phyloP scores from a whole-genome alignment of 1,139 yeast genomes.

The Geotrichum klebahnii region DNA sequence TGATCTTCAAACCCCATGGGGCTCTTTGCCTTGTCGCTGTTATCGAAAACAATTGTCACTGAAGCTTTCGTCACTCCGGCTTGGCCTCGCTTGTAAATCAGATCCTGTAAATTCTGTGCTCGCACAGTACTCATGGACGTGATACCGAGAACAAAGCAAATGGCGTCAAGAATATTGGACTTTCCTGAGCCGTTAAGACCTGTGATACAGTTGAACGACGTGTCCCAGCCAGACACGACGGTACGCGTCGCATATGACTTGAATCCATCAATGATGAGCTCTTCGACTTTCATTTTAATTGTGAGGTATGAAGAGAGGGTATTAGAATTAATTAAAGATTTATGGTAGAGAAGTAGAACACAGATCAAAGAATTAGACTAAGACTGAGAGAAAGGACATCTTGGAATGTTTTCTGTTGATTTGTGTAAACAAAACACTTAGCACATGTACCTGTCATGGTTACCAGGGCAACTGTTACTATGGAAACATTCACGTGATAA shows the following conservation, averaged over 20 bases:
- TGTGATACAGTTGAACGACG: conserved; percentile 94
- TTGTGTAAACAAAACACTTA: conserved; percentile 5
- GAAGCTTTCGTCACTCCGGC: conserved; percentile 97
- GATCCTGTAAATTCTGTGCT: conserved; percentile 88
- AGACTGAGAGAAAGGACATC: background rate
- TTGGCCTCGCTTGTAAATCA: conserved; percentile 94
- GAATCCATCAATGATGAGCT: conserved; percentile 93
- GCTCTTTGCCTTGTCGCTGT: conserved; percentile 64
- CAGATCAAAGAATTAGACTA: too few relatives aligned
- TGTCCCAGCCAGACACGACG: conserved; percentile 92
- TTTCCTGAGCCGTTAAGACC: conserved; percentile 97
- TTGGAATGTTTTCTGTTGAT: background rate
- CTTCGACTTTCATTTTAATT: conserved; percentile 89
- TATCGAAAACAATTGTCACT: conserved; percentile 92
- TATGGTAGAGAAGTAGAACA: too few relatives aligned
- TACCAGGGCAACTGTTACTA: conserved; percentile 5
- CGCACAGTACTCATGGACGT: conserved; percentile 91
- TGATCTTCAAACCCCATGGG: conserved; percentile 86
- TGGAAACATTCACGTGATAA: background rate
- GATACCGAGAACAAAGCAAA: conserved; percentile 96
- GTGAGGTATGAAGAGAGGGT: background rate
- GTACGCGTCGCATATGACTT: conserved; percentile 97
- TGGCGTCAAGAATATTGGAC: conserved; percentile 91
- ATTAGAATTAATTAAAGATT: background rate
- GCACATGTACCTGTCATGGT: background rate